Evolutionary conservation across 2,329 filamentous ascomycete genomes (phyloP).

Genomic region (Aspergillus brunneoviolaceus): DNA sequence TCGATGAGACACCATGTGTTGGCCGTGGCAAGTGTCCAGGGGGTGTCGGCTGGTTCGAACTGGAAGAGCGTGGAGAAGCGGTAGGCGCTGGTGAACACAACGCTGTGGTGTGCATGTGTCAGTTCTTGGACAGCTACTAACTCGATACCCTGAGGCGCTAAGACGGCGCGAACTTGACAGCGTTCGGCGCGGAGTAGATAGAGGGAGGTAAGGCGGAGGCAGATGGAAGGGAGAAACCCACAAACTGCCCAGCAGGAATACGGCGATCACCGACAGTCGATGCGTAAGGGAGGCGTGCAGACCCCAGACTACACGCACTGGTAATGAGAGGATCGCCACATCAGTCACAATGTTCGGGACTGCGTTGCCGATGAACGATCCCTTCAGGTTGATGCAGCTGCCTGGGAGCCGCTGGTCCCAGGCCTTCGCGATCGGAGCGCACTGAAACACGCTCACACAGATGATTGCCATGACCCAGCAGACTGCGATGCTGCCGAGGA

Average conservation of each 20-base stretch:
- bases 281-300: not conserved
- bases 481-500: conserved; percentile 46
- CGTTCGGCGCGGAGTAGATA: no score
- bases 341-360: conserved; percentile 37
- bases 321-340: conserved; percentile 26
- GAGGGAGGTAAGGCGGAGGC: no score
- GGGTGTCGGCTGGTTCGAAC: conserved; percentile 42
- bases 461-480: conserved; percentile 51
- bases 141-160: no score
- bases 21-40: conserved; percentile 50
- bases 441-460: conserved; percentile 55
- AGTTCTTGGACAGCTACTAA: no score
- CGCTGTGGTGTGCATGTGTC: conserved; percentile 21
- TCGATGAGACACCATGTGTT: conserved; percentile 53
- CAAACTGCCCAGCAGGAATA: no score
- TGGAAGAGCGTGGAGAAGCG: conserved; percentile 50
- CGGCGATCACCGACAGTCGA: not conserved
- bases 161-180: no score
- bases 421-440: conserved; percentile 50
- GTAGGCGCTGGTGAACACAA: conserved; percentile 52
- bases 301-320: conserved; percentile 12
- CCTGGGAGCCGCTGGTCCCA: conserved; percentile 51
- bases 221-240: no score
- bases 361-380: conserved; percentile 53
- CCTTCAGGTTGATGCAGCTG: conserved; percentile 51